Evolutionary conservation across 352 stramenopile species (phyloP), one percentile per base, ranked within the genome.

Genomic region (Globisporangium nodosum): DNA sequence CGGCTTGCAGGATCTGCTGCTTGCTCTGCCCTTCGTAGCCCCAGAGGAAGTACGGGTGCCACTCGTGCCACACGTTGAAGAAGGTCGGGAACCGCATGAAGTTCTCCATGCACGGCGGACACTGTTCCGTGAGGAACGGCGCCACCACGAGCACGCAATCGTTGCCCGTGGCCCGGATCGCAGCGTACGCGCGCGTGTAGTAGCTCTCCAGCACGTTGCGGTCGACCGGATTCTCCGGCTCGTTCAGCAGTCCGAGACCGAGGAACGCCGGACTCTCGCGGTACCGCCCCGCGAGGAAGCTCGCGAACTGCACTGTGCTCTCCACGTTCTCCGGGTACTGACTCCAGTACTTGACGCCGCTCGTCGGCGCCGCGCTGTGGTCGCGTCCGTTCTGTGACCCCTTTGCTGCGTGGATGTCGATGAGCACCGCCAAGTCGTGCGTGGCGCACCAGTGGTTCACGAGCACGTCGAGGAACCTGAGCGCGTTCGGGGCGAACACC

Each of bases 321-420:
- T 73, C 58, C 18, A 92, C 72, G 52, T 81, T 85, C 53, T 94
- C 81, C 2, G 74, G 56, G 51, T 80, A 72, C 45, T 76, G 84
- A 61, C 53, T 60, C 69, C 58, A 81, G 49, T 68, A 79, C 54
- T 71, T 85, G n/a, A 57, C 59, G 7, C 74, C 65, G 8, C 50
- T 56, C 0, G 49, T 66, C 1, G 74, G 60, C 4, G 81, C 52
- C 0, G 77, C 83, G 35, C 73, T 87, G 61, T 94, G 82, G 51
- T 96, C 84, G 42, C 85, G 76, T 13, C 82, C 85, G 62, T 92
- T 94, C 61, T 96, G 82, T 2, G 71, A 88, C 5, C 87, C 85
- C 35, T 87, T 81, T 6, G 79, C 76, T 15, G 70, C 86, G 60
- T 96, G 87, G 54, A 97, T 79, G 67, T 92, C 79, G 27, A 90